Evolutionary conservation across 208 protist genomes (phyloP), one percentile per base, ranked within the genome.

Genomic region (Vickermania spadyakhi): DNA sequence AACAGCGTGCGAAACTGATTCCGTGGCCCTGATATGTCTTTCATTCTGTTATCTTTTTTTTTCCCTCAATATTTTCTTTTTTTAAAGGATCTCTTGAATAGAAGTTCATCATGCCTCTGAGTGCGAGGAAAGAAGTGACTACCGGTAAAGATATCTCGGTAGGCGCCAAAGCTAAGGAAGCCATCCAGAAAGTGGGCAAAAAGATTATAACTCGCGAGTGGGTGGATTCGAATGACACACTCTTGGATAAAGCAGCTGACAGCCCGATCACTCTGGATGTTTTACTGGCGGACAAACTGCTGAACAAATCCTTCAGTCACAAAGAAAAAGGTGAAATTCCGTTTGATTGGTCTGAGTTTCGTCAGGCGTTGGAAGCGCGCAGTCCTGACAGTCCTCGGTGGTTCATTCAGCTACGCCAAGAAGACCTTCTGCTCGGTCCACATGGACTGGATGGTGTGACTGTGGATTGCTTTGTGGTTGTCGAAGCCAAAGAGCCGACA

Each of bases 381-480:
- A 71, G 41, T 2, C 63, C 64, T 23, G 74, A 7, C 18, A 90
- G 81, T 58, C 87, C 84, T 3, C 84, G 87, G 26, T 94, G 87
- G 87, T 94, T 86, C 42, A 73, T 94, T 54, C 87, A 94, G 70
- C 62, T 94, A 13, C 87, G 87, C 28, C 77, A 94, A 58, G 84
- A 94, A 42, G 81, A 91, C 60, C 77, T 94, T 22, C 68, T 94
- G 18, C 64, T 73, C 4, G 84, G 79, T 26, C 69, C 66, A 11
- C 76, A 88, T 50, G 81, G 76, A n/a, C 70, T 94, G 53, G 83
- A 89, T 11, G 86, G 86, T 3, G 82, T 89, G 7, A 84, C 75
- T 45, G 81, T 94, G 28, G 84, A 94, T 57, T 91, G 87, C 68
- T 77, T 90, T 55, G 80, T 91, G 14, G 79, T 94, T 29, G 84